A percentile compares a stretch with the other conserved stretches of the same genome.
These are phyloP conservation scores for Obelidium mucronatum DNA, from an alignment of 192 early-diverging fungal species.

Conservation along the genomic window DNA sequence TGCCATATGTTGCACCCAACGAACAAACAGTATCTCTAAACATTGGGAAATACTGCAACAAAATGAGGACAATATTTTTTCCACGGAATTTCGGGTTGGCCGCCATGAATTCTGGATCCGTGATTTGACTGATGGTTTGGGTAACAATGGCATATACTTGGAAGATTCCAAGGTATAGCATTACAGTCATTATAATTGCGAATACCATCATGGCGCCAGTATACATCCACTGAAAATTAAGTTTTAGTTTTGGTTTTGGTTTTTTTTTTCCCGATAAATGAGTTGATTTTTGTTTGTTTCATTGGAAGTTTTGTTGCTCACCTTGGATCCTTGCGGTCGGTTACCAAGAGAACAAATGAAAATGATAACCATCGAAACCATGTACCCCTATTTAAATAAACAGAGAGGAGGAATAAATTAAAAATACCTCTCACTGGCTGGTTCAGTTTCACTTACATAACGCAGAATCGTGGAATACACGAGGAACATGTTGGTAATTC, in stretches of 20 bases:
- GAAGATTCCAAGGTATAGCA: constrained; percentile 46
- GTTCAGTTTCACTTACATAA: constrained; percentile 16
- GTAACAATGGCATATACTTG: constrained; percentile 29
- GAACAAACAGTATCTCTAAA: constrained; percentile 32
- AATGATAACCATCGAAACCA: constrained; percentile 45
- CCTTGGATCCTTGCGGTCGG: constrained; percentile 54
- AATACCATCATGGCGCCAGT: constrained; percentile 39
- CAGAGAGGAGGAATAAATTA: constrained; percentile 26
- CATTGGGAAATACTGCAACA: constrained; percentile 19
- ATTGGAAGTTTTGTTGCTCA: constrained; percentile 23
- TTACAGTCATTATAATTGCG: constrained; percentile 46
- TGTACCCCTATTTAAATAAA: constrained; percentile 39
- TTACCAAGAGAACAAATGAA: constrained; percentile 60
- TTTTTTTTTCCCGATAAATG: neutral
- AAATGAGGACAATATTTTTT: constrained; percentile 21
- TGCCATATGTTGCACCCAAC: constrained; percentile 69
- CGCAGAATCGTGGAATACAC: constrained; percentile 25
- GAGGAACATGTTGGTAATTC: constrained; percentile 2
- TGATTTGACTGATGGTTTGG: constrained; percentile 23
- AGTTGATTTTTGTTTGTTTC: constrained; percentile 16
- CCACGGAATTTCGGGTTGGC: constrained; percentile 12
- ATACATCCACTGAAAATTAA: no score
- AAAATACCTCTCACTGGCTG: neutral
- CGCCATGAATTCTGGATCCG: constrained; percentile 5
- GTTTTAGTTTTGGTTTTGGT: neutral